Conservation (phyloP, 208 protist genomes). For the Phytomonas sp. region DNA sequence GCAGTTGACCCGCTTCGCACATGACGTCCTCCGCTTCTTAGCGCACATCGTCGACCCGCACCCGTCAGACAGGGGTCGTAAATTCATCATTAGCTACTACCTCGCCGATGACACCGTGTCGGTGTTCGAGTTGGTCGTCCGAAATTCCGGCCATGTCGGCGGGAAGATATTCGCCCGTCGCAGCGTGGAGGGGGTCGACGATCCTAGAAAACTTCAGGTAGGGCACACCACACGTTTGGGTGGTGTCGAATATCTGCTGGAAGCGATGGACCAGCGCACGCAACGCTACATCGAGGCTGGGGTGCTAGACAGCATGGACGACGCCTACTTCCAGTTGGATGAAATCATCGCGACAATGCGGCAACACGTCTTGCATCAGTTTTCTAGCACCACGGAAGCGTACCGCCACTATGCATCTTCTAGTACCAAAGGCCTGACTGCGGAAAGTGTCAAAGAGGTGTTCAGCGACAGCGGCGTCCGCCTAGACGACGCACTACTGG, state of each 20-base stretch:
- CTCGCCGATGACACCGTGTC: constrained; percentile 93
- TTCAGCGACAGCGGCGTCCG: constrained; percentile 47
- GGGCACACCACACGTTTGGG: constrained; percentile 55
- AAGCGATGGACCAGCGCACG: constrained; percentile 71
- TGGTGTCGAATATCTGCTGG: constrained; percentile 52
- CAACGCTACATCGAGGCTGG: constrained; percentile 63
- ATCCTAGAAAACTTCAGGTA: constrained; percentile 57
- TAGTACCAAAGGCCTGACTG: constrained; percentile 37
- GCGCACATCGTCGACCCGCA: constrained; percentile 47
- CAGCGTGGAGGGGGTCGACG: constrained; percentile 44
- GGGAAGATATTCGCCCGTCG: constrained; percentile 88
- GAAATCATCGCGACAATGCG: constrained; percentile 56
- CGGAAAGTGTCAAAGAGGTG: constrained; percentile 47
- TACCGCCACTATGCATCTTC: constrained; percentile 74
- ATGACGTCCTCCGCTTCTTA: constrained; percentile 89
- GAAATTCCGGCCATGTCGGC: constrained; percentile 92
- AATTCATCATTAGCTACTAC: constrained; percentile 90
- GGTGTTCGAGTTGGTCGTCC: constrained; percentile 81
- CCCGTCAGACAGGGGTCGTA: constrained; percentile 51
- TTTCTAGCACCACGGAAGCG: constrained; percentile 59
- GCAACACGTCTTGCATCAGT: constrained; percentile 50
- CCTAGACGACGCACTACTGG: constrained; percentile 35
- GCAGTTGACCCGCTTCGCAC: constrained; percentile 76
- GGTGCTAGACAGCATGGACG: constrained; percentile 63
- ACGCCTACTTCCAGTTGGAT: constrained; percentile 54